Base-by-base conservation (phyloP, 768 basidiomycete genomes). In the Leccinum uliginosum region DNA sequence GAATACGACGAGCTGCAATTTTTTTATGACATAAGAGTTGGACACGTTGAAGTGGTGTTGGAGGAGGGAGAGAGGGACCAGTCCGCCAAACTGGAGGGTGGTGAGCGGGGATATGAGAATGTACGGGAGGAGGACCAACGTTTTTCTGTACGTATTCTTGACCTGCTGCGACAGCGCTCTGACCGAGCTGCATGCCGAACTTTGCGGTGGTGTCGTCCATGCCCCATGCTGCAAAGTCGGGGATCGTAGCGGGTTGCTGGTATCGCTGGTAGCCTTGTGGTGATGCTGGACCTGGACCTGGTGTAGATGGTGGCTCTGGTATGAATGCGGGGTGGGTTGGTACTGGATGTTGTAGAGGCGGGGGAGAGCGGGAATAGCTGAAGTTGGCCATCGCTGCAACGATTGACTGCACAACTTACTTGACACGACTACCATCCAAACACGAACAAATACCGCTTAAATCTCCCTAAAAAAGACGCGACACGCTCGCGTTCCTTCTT, bases 71-170 rank as follows among this genome's bases (percentile, higher is more conserved):
- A 87, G 73, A 2, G 92, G 93, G 56, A 96, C 80, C 58, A 89
- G 78, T 14, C 86, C 83, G 23, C 87, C 89, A 62, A 95, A 87
- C 93, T 96, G 50, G 3, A 19, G 17, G 30, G 2, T 26, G 24
- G 29, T 58, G 6, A 55, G 51, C 17, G 56, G 59, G 61, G 48
- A 57, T 43, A 46, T 11, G 35, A n/a, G 44, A 6, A 40, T 23
- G 44, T 24, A 35, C 17, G 35, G 50, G 34, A 12, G 26, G 24
- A 21, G 19, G 54, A 77, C 86, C 59, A 60, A 96, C 92, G 70
- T 98, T 98, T 71, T 89, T 88, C 73, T 94, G 91, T 48, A 99
- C 88, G 61, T 98, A 98, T 50, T 94, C 91, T 71, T 96, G 93
- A 0, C 97, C 96, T 0, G 93, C 96, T 6, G 87, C 86, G 3